Percentiles rank a stretch among this genome's conserved stretches.
These are phyloP conservation scores for Phytopythium oedochilum DNA, from an alignment of 352 stramenopile genomes.

Conservation along the genomic window DNA sequence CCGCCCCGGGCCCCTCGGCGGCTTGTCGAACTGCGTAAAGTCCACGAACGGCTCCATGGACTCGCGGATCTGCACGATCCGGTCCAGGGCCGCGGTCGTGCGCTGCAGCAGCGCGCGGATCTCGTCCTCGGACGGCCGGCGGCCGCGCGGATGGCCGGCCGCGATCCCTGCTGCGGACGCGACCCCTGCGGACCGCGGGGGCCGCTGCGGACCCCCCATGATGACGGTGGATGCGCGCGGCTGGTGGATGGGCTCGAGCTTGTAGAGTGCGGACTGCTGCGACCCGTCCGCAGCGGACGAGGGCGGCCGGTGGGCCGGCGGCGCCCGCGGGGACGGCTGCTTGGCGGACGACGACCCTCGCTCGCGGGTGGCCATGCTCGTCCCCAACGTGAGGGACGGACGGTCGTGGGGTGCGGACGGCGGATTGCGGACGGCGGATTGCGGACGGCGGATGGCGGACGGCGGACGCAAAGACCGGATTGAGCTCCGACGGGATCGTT, in stretches of 20 bases:
- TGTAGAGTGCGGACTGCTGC: conserved; percentile 9
- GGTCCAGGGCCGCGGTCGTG: conserved; percentile 66
- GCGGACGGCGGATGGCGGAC: no score
- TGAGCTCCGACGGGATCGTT: no score
- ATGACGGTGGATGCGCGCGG: neutral
- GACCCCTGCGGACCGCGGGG: conserved; percentile 1
- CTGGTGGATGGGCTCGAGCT: conserved; percentile 26
- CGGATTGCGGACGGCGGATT: no score
- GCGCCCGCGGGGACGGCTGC: neutral
- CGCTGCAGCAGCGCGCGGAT: conserved; percentile 67
- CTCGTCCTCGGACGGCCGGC: conserved; percentile 58
- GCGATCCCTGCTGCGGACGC: conserved; percentile 12
- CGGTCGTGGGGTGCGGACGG: no score
- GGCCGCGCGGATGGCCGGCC: conserved; percentile 18
- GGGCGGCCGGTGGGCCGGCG: neutral
- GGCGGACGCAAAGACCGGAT: no score
- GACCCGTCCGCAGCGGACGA: conserved; percentile 4
- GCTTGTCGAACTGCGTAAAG: conserved; percentile 75
- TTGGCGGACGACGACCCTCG: neutral
- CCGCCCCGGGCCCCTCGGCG: conserved; percentile 5
- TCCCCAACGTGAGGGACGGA: no score
- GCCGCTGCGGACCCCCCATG: conserved; percentile 15
- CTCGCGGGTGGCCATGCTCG: neutral
- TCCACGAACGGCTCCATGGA: conserved; percentile 80
- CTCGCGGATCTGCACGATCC: conserved; percentile 81